Evolutionary conservation across 192 early-diverging fungal species (phyloP).

Genomic region (Coemansia reversa): DNA sequence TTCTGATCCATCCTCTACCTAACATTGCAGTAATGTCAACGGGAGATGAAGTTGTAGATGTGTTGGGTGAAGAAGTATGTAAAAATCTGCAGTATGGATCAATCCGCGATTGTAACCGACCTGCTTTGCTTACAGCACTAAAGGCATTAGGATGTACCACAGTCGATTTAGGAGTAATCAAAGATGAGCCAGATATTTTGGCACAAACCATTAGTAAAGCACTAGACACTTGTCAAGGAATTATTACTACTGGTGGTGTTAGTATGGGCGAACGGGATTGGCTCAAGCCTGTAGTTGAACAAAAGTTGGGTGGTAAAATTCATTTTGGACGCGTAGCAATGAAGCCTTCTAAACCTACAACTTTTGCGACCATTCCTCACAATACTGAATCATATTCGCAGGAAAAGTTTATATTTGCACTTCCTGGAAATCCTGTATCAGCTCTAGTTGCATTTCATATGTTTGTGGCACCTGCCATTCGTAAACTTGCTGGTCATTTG

Average conservation of each 20-base stretch:
- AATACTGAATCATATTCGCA: not conserved
- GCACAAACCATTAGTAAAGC: constrained; percentile 51
- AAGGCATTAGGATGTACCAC: constrained; percentile 61
- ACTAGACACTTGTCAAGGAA: constrained; percentile 64
- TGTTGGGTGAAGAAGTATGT: constrained; percentile 12
- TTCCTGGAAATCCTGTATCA: constrained; percentile 96
- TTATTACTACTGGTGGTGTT: constrained; percentile 93
- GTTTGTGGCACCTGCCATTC: constrained; percentile 84
- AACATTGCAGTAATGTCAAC: constrained; percentile 81
- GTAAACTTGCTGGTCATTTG: constrained; percentile 71
- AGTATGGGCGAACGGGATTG: constrained; percentile 98
- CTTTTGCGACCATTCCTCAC: constrained; percentile 76
- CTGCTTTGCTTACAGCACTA: constrained; percentile 69
- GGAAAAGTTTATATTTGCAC: constrained; percentile 72
- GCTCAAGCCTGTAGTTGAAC: constrained; percentile 83
- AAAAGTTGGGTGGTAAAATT: constrained; percentile 70
- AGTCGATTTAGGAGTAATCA: constrained; percentile 72
- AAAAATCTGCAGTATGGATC: constrained; percentile 45
- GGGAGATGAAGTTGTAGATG: constrained; percentile 82
- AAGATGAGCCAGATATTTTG: constrained; percentile 65
- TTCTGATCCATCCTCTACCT: constrained; percentile 63
- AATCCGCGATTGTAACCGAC: constrained; percentile 86
- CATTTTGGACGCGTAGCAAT: constrained; percentile 89
- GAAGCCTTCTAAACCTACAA: constrained; percentile 96
- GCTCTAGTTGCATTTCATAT: constrained; percentile 84